These are phyloP conservation scores for Talaromyces verruculosus DNA, from an alignment of 2,329 filamentous ascomycete genomes.

Conservation along the genomic window DNA sequence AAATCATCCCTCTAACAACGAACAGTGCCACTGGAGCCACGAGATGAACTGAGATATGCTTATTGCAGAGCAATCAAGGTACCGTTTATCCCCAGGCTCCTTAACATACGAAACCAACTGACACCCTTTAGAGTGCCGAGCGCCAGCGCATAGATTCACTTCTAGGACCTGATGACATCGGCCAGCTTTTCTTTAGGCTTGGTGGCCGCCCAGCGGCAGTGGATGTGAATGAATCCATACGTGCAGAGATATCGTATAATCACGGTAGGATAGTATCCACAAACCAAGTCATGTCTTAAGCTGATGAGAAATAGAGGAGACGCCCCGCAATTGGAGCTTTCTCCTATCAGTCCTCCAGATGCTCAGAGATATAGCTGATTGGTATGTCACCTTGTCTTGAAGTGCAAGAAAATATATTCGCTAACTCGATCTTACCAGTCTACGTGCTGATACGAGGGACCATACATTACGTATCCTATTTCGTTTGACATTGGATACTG, in stretches of 20 bases:
- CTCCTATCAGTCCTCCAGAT: slow-evolving; percentile 39
- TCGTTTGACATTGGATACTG: slow-evolving; percentile 39
- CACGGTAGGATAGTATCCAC: background rate
- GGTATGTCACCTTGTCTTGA: slow-evolving; percentile 28
- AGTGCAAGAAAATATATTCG: background rate
- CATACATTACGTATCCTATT: slow-evolving; percentile 36
- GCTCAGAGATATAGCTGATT: slow-evolving; percentile 32
- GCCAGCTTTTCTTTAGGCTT: slow-evolving; percentile 58
- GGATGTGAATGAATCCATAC: slow-evolving; percentile 31
- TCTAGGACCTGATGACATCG: slow-evolving; percentile 43
- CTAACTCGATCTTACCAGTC: slow-evolving; percentile 29
- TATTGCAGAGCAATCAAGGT: slow-evolving; percentile 59
- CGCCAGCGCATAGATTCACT: slow-evolving; percentile 33
- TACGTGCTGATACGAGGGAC: slow-evolving; percentile 35
- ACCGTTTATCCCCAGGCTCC: background rate
- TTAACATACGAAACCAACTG: background rate
- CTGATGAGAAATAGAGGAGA: slow-evolving; percentile 20
- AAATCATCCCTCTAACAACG: slow-evolving; percentile 18
- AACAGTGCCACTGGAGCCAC: slow-evolving; percentile 54
- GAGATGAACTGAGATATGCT: slow-evolving; percentile 57
- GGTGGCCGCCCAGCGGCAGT: slow-evolving; percentile 56
- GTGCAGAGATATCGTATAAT: slow-evolving; percentile 27
- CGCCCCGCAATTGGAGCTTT: slow-evolving; percentile 23
- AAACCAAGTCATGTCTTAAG: background rate
- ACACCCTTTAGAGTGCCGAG: slow-evolving; percentile 28